These are phyloP conservation scores for Rutidosis leptorrhynchoides DNA, from an alignment of 129 eudicot species.

Conservation along the genomic window DNA sequence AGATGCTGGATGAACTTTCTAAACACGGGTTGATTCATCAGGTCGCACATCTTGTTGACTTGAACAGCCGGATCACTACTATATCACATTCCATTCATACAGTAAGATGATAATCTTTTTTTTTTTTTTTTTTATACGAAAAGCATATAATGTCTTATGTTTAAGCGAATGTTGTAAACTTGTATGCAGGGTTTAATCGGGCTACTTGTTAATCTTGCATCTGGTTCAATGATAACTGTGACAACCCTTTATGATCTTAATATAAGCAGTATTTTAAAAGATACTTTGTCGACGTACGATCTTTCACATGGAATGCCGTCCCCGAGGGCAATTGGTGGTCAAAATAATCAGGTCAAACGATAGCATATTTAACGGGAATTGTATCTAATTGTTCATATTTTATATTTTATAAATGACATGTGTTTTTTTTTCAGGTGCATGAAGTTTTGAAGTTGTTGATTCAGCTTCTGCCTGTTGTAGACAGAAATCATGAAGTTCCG, in stretches of 20 bases:
- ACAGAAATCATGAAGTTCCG: slow-evolving; percentile 41
- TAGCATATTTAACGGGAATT: neutral
- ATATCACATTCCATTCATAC: slow-evolving; percentile 57
- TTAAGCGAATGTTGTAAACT: slow-evolving; percentile 9
- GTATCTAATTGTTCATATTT: neutral
- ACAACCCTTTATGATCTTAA: slow-evolving; percentile 69
- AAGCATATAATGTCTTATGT: no score
- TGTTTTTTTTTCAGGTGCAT: slow-evolving; percentile 43
- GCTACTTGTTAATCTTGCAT: slow-evolving; percentile 73
- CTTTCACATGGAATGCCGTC: slow-evolving; percentile 69
- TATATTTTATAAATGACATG: slow-evolving; percentile 20
- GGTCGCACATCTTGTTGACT: slow-evolving; percentile 60
- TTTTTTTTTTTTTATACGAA: neutral
- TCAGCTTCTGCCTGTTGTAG: slow-evolving; percentile 69
- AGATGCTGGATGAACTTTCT: slow-evolving; percentile 73
- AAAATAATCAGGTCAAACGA: slow-evolving; percentile 50
- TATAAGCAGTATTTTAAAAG: slow-evolving; percentile 67
- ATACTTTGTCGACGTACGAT: slow-evolving; percentile 48
- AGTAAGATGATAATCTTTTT: slow-evolving; percentile 40
- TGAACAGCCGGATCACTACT: slow-evolving; percentile 63
- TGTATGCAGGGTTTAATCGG: slow-evolving; percentile 69
- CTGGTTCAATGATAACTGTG: slow-evolving; percentile 76
- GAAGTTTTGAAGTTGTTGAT: slow-evolving; percentile 83
- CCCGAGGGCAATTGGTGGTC: slow-evolving; percentile 53
- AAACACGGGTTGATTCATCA: slow-evolving; percentile 79